phyloP scores from a whole-genome alignment of 179 eudicot genomes.

The Beta corolliflora region DNA sequence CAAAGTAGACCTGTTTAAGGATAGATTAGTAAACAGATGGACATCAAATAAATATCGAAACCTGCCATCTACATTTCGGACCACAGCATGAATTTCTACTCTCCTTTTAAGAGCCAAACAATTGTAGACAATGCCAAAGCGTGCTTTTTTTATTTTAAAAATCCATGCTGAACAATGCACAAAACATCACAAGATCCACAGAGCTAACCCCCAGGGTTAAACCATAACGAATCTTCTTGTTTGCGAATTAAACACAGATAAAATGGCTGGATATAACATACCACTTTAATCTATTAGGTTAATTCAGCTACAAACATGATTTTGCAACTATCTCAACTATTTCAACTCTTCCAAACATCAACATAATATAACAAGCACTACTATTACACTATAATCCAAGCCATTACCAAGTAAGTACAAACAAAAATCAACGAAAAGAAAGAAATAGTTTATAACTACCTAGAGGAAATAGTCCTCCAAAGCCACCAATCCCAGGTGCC shows the following conservation, averaged over 20 bases:
- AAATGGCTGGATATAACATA: neutral
- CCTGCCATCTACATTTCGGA: neutral
- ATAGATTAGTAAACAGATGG: neutral
- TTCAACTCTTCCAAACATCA: no score
- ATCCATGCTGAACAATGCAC: no score
- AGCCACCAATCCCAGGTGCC: conserved; percentile 95
- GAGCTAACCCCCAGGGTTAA: no score
- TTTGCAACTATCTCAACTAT: no score
- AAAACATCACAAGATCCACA: no score
- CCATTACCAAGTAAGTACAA: no score
- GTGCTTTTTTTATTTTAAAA: neutral
- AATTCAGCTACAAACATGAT: neutral
- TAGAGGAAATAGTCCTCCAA: conserved; percentile 80
- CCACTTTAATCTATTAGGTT: neutral
- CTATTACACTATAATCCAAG: no score
- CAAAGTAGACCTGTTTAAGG: neutral
- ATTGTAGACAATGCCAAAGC: neutral
- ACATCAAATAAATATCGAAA: neutral
- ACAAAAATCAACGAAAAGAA: neutral
- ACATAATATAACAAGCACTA: no score
- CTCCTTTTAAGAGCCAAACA: neutral
- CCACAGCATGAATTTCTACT: neutral
- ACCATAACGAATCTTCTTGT: no score
- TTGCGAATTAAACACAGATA: neutral
- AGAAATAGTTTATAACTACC: conserved; percentile 38